These are phyloP conservation scores for Solanum hybrid DNA, from an alignment of 305 asterid genomes.

Conservation along the genomic window DNA sequence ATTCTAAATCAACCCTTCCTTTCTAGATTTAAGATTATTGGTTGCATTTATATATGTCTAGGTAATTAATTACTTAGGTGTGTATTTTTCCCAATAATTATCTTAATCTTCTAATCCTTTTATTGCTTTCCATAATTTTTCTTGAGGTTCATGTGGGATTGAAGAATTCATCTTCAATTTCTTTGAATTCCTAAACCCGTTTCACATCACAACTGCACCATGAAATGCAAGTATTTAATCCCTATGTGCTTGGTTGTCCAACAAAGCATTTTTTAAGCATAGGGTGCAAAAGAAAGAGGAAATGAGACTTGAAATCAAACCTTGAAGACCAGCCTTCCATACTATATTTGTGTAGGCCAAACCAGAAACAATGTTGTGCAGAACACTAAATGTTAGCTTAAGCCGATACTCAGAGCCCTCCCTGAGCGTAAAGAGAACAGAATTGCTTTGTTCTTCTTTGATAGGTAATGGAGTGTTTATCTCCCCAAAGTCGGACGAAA, in stretches of 20 bases:
- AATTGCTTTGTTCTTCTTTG: conserved; percentile 30
- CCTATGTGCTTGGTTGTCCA: neutral
- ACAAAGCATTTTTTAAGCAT: neutral
- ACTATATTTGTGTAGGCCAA: conserved; percentile 62
- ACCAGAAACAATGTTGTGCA: conserved; percentile 73
- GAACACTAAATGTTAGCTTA: conserved; percentile 62
- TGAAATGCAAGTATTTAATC: neutral
- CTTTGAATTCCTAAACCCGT: neutral
- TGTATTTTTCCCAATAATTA: neutral
- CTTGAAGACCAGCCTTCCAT: conserved; percentile 68
- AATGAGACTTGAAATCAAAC: conserved; percentile 21
- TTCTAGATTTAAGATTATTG: neutral
- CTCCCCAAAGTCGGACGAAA: conserved; percentile 57
- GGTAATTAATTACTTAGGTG: neutral
- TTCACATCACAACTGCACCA: neutral
- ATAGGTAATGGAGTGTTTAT: conserved; percentile 50
- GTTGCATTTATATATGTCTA: neutral
- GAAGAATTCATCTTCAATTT: neutral
- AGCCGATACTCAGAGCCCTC: conserved; percentile 65
- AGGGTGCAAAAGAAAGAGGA: neutral
- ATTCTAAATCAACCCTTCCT: neutral
- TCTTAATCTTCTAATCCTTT: neutral
- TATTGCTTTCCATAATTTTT: neutral
- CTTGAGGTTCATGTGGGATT: neutral
- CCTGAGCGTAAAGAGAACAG: conserved; percentile 39